A percentile compares a stretch with the other conserved stretches of the same genome.
These are phyloP conservation scores for Aphanomyces euteiches DNA, from an alignment of 352 stramenopile genomes.

Conservation along the genomic window DNA sequence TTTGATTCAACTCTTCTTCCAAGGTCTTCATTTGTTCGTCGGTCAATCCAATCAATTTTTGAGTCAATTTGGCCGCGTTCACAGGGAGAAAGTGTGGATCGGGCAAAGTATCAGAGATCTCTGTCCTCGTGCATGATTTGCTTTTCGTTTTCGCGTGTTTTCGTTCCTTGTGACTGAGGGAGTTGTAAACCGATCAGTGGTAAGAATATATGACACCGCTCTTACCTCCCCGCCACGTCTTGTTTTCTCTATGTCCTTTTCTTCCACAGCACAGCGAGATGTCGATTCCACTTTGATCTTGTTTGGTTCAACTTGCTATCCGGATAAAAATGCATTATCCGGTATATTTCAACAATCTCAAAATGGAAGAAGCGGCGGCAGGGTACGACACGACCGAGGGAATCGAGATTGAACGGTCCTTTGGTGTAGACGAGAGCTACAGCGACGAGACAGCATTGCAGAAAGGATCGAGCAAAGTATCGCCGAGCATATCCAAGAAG, in stretches of 20 bases:
- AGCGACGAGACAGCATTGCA: conserved; percentile 9
- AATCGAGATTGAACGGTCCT: background rate
- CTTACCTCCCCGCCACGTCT: conserved; percentile 21
- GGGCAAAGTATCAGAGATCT: conserved; percentile 1
- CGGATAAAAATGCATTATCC: background rate
- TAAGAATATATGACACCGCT: background rate
- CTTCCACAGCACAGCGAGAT: background rate
- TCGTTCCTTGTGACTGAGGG: conserved; percentile 16
- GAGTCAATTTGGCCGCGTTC: conserved; percentile 23
- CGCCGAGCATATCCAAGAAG: conserved; percentile 6
- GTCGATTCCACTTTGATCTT: background rate
- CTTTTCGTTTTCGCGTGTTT: conserved; percentile 19
- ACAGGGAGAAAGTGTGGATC: conserved; percentile 25
- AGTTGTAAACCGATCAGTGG: conserved; percentile 21
- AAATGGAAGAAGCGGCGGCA: too few relatives aligned
- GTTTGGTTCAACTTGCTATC: background rate
- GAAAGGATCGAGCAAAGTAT: conserved; percentile 13
- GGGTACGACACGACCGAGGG: too few relatives aligned
- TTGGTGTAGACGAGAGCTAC: background rate
- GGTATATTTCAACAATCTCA: background rate
- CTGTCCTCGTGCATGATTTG: conserved; percentile 22
- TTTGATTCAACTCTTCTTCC: conserved; percentile 25
- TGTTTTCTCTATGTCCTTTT: conserved; percentile 11
- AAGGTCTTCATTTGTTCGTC: conserved; percentile 20
- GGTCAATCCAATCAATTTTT: conserved; percentile 25